Base-by-base conservation (phyloP, 768 basidiomycete genomes). In the Termitomyces sp. region DNA sequence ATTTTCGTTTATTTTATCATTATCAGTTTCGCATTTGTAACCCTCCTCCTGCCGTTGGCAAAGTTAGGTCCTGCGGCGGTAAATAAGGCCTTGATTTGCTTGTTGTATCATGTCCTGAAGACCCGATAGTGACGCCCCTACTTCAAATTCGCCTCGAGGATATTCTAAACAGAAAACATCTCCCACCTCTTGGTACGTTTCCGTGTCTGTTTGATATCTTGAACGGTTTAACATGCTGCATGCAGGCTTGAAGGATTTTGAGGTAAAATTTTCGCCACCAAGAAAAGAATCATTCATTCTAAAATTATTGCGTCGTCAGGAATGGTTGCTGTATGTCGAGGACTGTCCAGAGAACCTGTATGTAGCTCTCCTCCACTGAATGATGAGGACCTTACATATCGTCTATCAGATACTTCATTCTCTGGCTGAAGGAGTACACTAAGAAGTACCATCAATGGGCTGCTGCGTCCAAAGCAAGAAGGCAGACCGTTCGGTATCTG, bases 301-400 rank as follows among this genome's bases (percentile, higher is more conserved):
- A 35, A 17, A 52, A 8, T n/a, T n/a, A 54, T 57, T 38, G 49
- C 67, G 12, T 32, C 65, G n/a, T 29, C 73, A 88, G 73, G 90
- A 92, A 70, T 92, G 89, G 80, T 73, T 92, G 53, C 75, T 92
- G 42, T 90, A 89, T 69, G 87, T 89, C 53, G 91, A 92, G 62
- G 79, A 79, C 54, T 78, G 79, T 46, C 83, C 87, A 23, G 90
- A 92, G 69, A 92, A 91, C 65, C 77, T 92, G 80, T 86, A 61
- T 69, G 82, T 72, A 53, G 21, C 9, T 51, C 17, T 25, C 17
- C 56, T 23, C 8, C 37, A 9, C 5, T 19, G 31, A 42, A 42
- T 23, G 55, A 47, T 41, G 16, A n/a, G n/a, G n/a, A 45, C 42
- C 37, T 59, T 27, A 58, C 45, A 59, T 16, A 59, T 41, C 41